Evolutionary conservation across 2,329 filamentous ascomycete species (phyloP).

Genomic region (Scleromitrula shiraiana): DNA sequence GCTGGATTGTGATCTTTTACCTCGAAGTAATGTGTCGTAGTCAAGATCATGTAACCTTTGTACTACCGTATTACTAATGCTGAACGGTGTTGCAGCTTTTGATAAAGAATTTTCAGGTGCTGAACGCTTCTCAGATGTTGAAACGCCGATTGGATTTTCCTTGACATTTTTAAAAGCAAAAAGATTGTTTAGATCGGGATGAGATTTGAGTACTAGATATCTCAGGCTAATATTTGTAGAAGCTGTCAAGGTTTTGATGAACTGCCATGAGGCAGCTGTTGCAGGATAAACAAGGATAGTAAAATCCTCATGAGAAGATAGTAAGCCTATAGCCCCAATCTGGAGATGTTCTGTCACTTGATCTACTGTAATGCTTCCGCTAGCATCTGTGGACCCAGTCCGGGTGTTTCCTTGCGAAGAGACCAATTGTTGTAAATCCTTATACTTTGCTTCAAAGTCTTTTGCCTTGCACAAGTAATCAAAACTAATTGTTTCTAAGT

Average conservation of each 20-base stretch:
- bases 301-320: constrained; percentile 14
- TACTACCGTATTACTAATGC: too few relatives aligned
- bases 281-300: constrained; percentile 22
- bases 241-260: constrained; percentile 14
- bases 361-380: constrained; percentile 12
- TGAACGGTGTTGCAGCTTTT: too few relatives aligned
- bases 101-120: too few relatives aligned
- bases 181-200: constrained; percentile 2
- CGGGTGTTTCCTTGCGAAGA: constrained; percentile 16
- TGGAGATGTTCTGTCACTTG: constrained; percentile 17
- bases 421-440: background rate
- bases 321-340: constrained; percentile 17
- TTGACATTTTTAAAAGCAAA: background rate
- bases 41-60: constrained; percentile 19
- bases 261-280: constrained; percentile 25
- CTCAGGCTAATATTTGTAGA: constrained; percentile 12
- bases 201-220: constrained; percentile 21
- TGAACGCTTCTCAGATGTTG: too few relatives aligned
- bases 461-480: constrained; percentile 20
- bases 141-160: too few relatives aligned
- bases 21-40: constrained; percentile 15
- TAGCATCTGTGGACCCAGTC: constrained; percentile 6
- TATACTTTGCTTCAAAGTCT: constrained; percentile 19
- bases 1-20: background rate
- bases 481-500: constrained; percentile 10